Conservation (phyloP, 192 early-diverging fungal genomes). For the Cladochytrium replicatum region DNA sequence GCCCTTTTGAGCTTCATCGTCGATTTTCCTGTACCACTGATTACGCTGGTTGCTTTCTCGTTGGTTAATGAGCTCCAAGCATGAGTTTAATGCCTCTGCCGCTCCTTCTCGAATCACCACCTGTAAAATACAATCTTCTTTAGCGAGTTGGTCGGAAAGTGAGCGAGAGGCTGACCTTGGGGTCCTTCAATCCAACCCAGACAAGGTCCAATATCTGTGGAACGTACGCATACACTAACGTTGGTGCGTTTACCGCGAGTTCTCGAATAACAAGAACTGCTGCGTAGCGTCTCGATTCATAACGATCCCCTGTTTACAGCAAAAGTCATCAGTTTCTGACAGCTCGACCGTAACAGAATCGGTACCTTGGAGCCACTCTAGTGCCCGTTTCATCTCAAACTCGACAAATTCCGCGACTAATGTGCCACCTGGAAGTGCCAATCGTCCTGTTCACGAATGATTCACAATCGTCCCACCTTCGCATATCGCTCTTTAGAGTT, state of each 20-base stretch:
- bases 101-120: slow-evolving; percentile 56
- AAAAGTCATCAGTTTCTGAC: background rate
- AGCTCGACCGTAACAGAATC: background rate
- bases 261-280: slow-evolving; percentile 60
- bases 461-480: slow-evolving; percentile 1
- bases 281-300: slow-evolving; percentile 37
- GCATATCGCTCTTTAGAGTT: slow-evolving; percentile 5
- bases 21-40: slow-evolving; percentile 55
- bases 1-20: slow-evolving; percentile 59
- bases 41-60: slow-evolving; percentile 47
- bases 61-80: slow-evolving; percentile 56
- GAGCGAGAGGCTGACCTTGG: slow-evolving; percentile 3
- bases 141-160: background rate
- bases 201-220: slow-evolving; percentile 60
- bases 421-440: slow-evolving; percentile 39
- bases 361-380: slow-evolving; percentile 53
- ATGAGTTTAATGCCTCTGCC: slow-evolving; percentile 57
- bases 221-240: slow-evolving; percentile 62
- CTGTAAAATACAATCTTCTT: slow-evolving; percentile 1
- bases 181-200: slow-evolving; percentile 61
- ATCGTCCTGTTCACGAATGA: slow-evolving; percentile 26
- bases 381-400: slow-evolving; percentile 50
- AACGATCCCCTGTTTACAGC: slow-evolving; percentile 4
- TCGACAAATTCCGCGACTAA: slow-evolving; percentile 58
- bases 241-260: slow-evolving; percentile 52